Evolutionary conservation across 768 basidiomycete genomes (phyloP), one percentile per base, ranked within the genome.

Genomic region (Postia placenta): DNA sequence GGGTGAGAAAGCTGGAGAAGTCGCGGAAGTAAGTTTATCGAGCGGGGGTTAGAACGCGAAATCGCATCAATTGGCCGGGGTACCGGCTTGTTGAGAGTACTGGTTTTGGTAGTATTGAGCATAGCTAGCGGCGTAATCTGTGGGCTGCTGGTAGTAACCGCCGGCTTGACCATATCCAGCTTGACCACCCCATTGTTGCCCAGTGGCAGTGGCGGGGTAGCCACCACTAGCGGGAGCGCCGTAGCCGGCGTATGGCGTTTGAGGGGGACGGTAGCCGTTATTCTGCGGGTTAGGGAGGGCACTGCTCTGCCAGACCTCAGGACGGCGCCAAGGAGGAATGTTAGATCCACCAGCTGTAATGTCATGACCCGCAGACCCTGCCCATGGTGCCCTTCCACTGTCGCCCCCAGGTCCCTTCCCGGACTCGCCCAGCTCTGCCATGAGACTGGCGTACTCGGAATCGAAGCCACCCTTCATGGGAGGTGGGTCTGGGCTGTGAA

Each of bases 371-470:
- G 83, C 84, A 60, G 82, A 79, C 53, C 83, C 83, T 55, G 84
- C 79, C 69, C 85, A 85, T 25, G 76, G 74, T 26, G 74, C 71
- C 59, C 76, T 79, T 52, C 67, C 69, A 37, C 72, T 66, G 61
- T 83, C 86, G 45, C 71, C 74, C 30, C 72, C 71, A 44, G 74
- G 66, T 42, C 81, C 77, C 51, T 72, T 75, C 42, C 72, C 79
- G 27, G 79, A 78, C 71, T 99, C 96, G 46, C 96, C 96, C 30
- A 99, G 79, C 72, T 99, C 96, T 43, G 91, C 93, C 95, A 99
- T 95, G 55, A 99, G 71, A 59, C 81, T 92, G 35, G 92, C 92
- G 60, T 97, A 98, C 72, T 99, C 96, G 11, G 93, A 95, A 67
- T 99, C 96, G 69, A 98, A 98, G 22, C 86, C 87, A 59, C 83